Base-by-base conservation (phyloP, 2,329 filamentous ascomycete genomes). In the Xylariaceae sp. region DNA sequence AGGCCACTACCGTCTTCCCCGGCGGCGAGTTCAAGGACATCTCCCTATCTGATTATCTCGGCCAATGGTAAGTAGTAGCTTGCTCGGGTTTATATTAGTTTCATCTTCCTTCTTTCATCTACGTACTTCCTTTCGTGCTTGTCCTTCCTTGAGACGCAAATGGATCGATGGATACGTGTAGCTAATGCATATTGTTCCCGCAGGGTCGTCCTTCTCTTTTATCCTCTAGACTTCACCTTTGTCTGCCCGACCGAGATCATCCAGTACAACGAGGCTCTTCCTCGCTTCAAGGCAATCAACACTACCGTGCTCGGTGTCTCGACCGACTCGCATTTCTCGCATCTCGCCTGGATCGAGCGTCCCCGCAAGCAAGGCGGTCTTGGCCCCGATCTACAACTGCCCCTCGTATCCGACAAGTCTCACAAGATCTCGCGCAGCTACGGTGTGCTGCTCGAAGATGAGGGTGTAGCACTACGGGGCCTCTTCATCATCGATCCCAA, bases 191-290 rank as follows among this genome's bases (percentile, higher is more conserved):
- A 6, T 19, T 28, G 23, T n/a, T 19, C 6, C 43, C 26, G 24
- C 23, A 79, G 86, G 86, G 81, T 87, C 57, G 78, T 87, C 66
- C 83, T 88, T 29, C 81, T 84, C 63, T 88, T 88, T 78, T 84
- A 87, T 72, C 86, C 86, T 55, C 85, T 87, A 75, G 85, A 87
- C 67, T 88, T 86, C 80, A 87, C 85, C 65, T 88, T 87, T 65
- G 84, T 88, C 70, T 88, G 85, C 77, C 83, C 84, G 24, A 85
- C 83, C 69, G 83, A 88, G 74, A 87, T 88, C 74, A 81, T 86
- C 67, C 84, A 85, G 68, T 88, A 83, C 76, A 84, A 82, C 72
- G 82, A 86, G 54, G 82, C 83, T 51, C 78, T 83, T n/a, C 71
- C 81, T 52, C 82, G 85, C 66, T 87, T 88, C 74, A 75, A 77